Evolutionary conservation across 2,329 filamentous ascomycete species (phyloP).

Genomic region (Fusarium continuum): DNA sequence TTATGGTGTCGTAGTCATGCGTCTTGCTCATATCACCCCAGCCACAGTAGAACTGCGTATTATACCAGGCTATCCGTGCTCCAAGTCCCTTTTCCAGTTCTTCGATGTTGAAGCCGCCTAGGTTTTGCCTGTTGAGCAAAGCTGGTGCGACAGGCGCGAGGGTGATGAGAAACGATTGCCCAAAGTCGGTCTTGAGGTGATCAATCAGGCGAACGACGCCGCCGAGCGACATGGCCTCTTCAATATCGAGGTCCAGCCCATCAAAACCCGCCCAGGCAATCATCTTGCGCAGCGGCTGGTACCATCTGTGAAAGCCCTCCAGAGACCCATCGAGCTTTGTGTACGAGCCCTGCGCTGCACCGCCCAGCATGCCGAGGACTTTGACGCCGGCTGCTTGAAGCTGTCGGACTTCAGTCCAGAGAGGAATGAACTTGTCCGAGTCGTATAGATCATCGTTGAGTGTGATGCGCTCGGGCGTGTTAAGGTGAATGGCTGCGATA

Average conservation of each 20-base stretch:
- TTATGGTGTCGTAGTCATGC: slow-evolving; percentile 55
- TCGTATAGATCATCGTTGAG: slow-evolving; percentile 80
- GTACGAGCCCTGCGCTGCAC: slow-evolving; percentile 79
- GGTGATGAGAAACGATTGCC: slow-evolving; percentile 74
- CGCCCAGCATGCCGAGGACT: slow-evolving; percentile 85
- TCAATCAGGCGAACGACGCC: slow-evolving; percentile 72
- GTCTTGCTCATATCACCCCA: slow-evolving; percentile 68
- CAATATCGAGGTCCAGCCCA: slow-evolving; percentile 79
- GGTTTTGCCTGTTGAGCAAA: slow-evolving; percentile 61
- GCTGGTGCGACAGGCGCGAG: slow-evolving; percentile 83
- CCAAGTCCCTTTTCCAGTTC: slow-evolving; percentile 72
- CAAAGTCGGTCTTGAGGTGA: slow-evolving; percentile 73
- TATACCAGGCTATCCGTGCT: slow-evolving; percentile 79
- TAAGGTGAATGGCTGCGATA: slow-evolving; percentile 82
- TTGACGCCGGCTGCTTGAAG: slow-evolving; percentile 78
- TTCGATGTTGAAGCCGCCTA: slow-evolving; percentile 82
- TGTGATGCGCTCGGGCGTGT: slow-evolving; percentile 70
- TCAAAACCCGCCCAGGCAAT: slow-evolving; percentile 69
- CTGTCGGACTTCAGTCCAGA: slow-evolving; percentile 78
- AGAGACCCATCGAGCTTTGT: slow-evolving; percentile 61
- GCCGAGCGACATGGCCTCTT: slow-evolving; percentile 74
- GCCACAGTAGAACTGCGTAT: slow-evolving; percentile 88
- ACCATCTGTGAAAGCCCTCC: slow-evolving; percentile 77
- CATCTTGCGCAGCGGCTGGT: slow-evolving; percentile 71
- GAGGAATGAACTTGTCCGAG: slow-evolving; percentile 68